A percentile compares a stretch with the other conserved stretches of the same genome.
phyloP scores from a whole-genome alignment of 2,329 filamentous ascomycete genomes.

The Aspergillus novofumigatus region DNA sequence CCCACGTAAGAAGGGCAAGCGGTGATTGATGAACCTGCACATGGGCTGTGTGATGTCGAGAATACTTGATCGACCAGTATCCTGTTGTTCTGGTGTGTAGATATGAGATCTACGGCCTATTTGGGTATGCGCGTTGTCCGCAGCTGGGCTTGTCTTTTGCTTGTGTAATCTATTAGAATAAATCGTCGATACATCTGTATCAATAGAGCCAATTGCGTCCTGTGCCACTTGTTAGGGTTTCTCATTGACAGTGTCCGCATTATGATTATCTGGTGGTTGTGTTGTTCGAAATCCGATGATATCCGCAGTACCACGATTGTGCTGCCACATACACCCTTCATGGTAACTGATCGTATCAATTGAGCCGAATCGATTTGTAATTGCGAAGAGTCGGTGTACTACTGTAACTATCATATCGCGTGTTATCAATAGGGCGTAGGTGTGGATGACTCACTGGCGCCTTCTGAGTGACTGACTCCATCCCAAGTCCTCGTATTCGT shows the following conservation, averaged over 20 bases:
- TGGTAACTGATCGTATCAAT: not conserved
- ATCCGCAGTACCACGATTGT: not conserved
- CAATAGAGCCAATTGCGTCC: not conserved
- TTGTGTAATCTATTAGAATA: not conserved
- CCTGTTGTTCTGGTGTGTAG: not conserved
- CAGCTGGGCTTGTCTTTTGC: not conserved
- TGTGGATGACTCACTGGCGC: not conserved
- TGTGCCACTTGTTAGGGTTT: not conserved
- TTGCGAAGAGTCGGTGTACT: not conserved
- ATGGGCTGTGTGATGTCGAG: not conserved
- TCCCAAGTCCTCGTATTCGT: not conserved
- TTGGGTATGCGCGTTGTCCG: not conserved
- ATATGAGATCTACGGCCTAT: not conserved
- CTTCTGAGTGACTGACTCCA: no score
- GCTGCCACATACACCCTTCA: no score
- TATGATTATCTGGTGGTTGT: not conserved
- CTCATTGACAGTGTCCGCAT: no score
- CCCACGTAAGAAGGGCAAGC: slow-evolving; percentile 82
- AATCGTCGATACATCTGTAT: not conserved
- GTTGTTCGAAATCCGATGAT: not conserved
- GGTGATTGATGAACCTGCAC: slow-evolving; percentile 45
- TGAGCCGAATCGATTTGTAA: not conserved
- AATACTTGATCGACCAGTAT: not conserved
- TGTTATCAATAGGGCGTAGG: not conserved
- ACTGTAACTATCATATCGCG: no score